Percentiles rank a stretch among this genome's conserved stretches.
phyloP scores from a whole-genome alignment of 2,329 filamentous ascomycete species.

The Rosellinia necatrix region DNA sequence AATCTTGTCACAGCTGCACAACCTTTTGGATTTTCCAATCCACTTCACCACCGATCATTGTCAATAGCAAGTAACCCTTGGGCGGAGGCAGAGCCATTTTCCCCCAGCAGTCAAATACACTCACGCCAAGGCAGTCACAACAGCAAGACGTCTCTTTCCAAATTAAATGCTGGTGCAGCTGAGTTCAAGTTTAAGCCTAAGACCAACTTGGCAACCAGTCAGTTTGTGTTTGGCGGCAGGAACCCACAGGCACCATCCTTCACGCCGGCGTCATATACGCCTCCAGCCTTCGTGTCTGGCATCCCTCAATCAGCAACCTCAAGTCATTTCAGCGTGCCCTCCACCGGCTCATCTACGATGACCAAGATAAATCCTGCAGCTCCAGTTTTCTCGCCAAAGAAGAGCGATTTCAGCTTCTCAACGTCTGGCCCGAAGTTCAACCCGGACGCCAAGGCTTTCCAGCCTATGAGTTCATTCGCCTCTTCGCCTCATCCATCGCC shows the following conservation, averaged over 20 bases:
- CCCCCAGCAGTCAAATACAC: slow-evolving; percentile 43
- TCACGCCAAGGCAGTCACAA: slow-evolving; percentile 60
- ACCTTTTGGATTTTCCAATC: slow-evolving; percentile 51
- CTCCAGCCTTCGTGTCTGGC: slow-evolving; percentile 43
- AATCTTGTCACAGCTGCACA: slow-evolving; percentile 68
- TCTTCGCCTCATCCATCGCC: slow-evolving; percentile 53
- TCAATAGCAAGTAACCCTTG: slow-evolving; percentile 68
- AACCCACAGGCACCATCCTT: slow-evolving; percentile 43
- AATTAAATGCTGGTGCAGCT: slow-evolving; percentile 85
- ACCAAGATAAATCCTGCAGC: slow-evolving; percentile 70
- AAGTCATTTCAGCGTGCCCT: slow-evolving; percentile 49
- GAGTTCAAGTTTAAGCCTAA: slow-evolving; percentile 80
- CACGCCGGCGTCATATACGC: slow-evolving; percentile 55
- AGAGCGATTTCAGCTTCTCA: slow-evolving; percentile 61
- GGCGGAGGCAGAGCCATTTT: slow-evolving; percentile 55
- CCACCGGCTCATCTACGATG: slow-evolving; percentile 41
- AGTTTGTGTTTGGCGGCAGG: slow-evolving; percentile 55
- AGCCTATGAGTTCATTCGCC: slow-evolving; percentile 58
- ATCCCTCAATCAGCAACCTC: slow-evolving; percentile 44
- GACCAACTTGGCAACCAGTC: slow-evolving; percentile 54
- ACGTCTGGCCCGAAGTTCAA: slow-evolving; percentile 70
- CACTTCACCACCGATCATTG: slow-evolving; percentile 58
- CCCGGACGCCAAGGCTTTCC: slow-evolving; percentile 77
- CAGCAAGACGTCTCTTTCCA: slow-evolving; percentile 74
- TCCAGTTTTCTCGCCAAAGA: slow-evolving; percentile 71